Conservation (phyloP, 2,329 filamentous ascomycete species). For the Rhynchosporium agropyri region DNA sequence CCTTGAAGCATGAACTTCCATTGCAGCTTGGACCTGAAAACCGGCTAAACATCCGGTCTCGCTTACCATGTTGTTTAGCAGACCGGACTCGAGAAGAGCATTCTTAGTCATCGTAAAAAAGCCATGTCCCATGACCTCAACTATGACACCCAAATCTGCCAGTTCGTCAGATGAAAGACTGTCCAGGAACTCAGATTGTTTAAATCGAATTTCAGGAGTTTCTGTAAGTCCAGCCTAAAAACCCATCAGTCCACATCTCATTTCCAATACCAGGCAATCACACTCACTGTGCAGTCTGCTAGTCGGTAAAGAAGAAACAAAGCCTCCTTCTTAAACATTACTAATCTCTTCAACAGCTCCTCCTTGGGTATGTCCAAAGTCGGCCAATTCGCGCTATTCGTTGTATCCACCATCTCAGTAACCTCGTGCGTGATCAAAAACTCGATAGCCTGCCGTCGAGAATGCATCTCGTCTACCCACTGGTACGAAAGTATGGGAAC, state of each 20-base stretch:
- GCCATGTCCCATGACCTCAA: slow-evolving; percentile 36
- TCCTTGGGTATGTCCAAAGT: slow-evolving; percentile 25
- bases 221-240: slow-evolving; percentile 21
- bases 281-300: slow-evolving; percentile 29
- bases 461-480: slow-evolving; percentile 34
- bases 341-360: slow-evolving; percentile 21
- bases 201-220: slow-evolving; percentile 21
- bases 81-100: slow-evolving; percentile 14
- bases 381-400: slow-evolving; percentile 29
- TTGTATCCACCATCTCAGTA: slow-evolving; percentile 30
- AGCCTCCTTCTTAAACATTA: slow-evolving; percentile 28
- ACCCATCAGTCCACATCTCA: neutral
- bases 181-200: slow-evolving; percentile 33
- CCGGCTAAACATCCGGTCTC: neutral
- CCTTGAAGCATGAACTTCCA: no score
- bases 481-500: slow-evolving; percentile 27
- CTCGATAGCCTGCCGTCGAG: slow-evolving; percentile 26
- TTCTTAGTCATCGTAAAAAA: slow-evolving; percentile 33
- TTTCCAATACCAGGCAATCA: neutral
- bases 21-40: neutral
- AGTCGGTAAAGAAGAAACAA: slow-evolving; percentile 32
- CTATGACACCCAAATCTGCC: slow-evolving; percentile 33
- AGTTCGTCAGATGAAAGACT: slow-evolving; percentile 26
- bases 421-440: slow-evolving; percentile 32
- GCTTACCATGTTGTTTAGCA: slow-evolving; percentile 13